phyloP scores from a whole-genome alignment of 345 rosid species.

The Draba incana region DNA sequence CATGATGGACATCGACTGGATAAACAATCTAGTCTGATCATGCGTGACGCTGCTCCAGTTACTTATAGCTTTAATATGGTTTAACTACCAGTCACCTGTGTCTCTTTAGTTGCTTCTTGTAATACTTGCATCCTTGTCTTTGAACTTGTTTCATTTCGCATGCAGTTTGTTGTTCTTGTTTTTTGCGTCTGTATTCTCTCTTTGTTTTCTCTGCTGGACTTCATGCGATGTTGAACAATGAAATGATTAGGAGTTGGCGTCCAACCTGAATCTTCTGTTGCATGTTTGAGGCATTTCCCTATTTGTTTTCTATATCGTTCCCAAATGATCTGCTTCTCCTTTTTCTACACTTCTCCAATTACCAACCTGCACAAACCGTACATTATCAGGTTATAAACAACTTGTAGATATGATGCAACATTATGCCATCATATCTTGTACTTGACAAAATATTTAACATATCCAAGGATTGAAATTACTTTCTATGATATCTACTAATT shows the following conservation, averaged over 20 bases:
- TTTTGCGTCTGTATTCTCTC: constrained; percentile 20
- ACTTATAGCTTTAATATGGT: constrained; percentile 26
- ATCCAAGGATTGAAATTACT: neutral
- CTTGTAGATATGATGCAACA: constrained; percentile 9
- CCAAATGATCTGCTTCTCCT: constrained; percentile 11
- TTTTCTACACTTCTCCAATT: constrained; percentile 6
- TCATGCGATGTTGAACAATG: constrained; percentile 29
- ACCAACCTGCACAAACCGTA: constrained; percentile 1
- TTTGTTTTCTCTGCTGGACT: neutral
- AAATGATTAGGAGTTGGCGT: constrained; percentile 28
- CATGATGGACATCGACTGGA: constrained; percentile 48
- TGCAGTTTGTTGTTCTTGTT: constrained; percentile 29
- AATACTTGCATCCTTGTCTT: constrained; percentile 25
- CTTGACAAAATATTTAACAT: constrained; percentile 13
- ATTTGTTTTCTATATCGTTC: constrained; percentile 3
- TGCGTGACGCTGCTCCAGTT: constrained; percentile 5
- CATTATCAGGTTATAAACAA: constrained; percentile 5
- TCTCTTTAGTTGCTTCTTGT: constrained; percentile 26
- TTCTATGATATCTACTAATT: neutral
- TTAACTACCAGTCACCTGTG: constrained; percentile 23
- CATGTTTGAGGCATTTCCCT: constrained; percentile 7
- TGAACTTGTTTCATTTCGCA: constrained; percentile 23
- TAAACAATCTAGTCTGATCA: constrained; percentile 41
- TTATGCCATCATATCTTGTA: neutral
- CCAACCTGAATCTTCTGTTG: constrained; percentile 16